Conservation (phyloP, 805 yeast genomes). For the Sungouiozyma intestinalis region DNA sequence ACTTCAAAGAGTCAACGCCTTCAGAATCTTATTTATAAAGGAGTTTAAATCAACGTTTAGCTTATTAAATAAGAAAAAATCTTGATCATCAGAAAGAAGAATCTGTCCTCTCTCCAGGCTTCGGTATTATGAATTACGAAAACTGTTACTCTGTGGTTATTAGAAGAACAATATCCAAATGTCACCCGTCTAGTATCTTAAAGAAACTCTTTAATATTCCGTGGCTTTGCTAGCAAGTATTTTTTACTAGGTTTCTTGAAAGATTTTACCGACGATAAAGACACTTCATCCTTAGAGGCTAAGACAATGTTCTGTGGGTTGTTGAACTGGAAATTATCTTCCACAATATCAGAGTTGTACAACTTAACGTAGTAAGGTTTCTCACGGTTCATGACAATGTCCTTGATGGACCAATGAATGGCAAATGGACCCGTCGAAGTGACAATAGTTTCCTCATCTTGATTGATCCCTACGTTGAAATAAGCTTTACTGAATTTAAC, state of each 20-base stretch:
- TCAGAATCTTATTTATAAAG: conserved; percentile 44
- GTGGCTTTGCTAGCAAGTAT: conserved; percentile 27
- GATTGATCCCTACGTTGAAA: conserved; percentile 60
- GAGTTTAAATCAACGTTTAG: conserved; percentile 50
- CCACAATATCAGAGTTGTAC: conserved; percentile 52
- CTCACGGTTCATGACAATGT: conserved; percentile 42
- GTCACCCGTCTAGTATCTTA: too few relatives aligned
- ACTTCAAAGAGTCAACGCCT: conserved; percentile 51
- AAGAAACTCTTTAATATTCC: conserved; percentile 2
- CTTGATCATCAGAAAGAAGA: not conserved
- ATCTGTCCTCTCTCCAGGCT: too few relatives aligned
- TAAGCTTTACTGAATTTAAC: conserved; percentile 60
- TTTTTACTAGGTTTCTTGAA: conserved; percentile 49
- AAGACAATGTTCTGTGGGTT: conserved; percentile 60
- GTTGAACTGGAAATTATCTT: conserved; percentile 71
- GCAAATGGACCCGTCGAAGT: conserved; percentile 78
- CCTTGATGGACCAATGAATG: conserved; percentile 65
- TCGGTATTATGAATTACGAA: not conserved
- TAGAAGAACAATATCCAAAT: too few relatives aligned
- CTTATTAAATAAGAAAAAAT: conserved; percentile 20
- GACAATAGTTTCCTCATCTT: conserved; percentile 60
- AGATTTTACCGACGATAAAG: conserved; percentile 50
- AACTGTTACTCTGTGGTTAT: too few relatives aligned
- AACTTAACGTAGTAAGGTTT: conserved; percentile 55
- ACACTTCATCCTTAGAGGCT: conserved; percentile 67